Conservation (phyloP, 148 eudicot genomes). For the Amaranthus hypochondriacus region DNA sequence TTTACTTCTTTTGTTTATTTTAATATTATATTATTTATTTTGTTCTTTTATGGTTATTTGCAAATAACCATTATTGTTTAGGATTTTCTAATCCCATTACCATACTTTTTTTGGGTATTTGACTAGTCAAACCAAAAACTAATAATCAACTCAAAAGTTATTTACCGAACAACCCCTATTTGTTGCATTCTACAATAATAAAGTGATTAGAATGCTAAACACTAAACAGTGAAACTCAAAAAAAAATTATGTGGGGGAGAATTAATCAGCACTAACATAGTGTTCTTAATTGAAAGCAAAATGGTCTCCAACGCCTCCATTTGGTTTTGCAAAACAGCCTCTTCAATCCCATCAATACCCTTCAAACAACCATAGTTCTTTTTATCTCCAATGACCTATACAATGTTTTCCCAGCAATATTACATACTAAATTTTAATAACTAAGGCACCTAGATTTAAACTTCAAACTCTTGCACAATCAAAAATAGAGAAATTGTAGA, state of each 20-base stretch:
- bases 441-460: constrained; percentile 1
- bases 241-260: not conserved
- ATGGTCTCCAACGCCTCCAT: constrained; percentile 60
- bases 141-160: too few relatives aligned
- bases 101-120: too few relatives aligned
- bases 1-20: too few relatives aligned
- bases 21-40: too few relatives aligned
- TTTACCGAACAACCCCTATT: too few relatives aligned
- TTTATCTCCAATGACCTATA: constrained; percentile 51
- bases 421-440: not conserved
- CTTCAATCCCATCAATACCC: constrained; percentile 52
- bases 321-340: constrained; percentile 55
- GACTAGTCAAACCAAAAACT: too few relatives aligned
- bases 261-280: constrained; percentile 46
- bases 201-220: too few relatives aligned
- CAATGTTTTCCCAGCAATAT: not conserved
- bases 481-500: constrained; percentile 7
- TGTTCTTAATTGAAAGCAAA: constrained; percentile 46
- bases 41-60: too few relatives aligned
- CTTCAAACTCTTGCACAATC: not conserved
- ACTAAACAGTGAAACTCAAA: not conserved
- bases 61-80: too few relatives aligned
- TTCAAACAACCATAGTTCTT: constrained; percentile 64
- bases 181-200: too few relatives aligned
- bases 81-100: too few relatives aligned